A percentile compares a stretch with the other conserved stretches of the same genome.
Conservation (phyloP, 1,284 basidiomycete species). For the Sanghuangporus weigelae region DNA sequence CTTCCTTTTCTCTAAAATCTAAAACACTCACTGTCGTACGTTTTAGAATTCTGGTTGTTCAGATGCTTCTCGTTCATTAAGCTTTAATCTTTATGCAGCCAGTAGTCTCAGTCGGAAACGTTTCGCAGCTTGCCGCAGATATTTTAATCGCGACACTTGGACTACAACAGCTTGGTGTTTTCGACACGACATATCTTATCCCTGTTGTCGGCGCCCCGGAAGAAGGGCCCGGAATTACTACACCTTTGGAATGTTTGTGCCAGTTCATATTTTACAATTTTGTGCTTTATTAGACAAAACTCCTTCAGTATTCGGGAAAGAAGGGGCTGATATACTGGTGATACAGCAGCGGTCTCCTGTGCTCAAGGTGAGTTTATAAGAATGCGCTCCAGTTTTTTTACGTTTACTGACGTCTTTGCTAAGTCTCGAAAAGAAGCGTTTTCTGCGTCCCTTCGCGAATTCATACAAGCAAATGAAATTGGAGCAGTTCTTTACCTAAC, state of each 20-base stretch:
- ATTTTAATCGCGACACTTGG: conserved; percentile 62
- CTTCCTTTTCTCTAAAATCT: conserved; percentile 2
- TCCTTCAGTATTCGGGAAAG: conserved; percentile 55
- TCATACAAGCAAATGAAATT: conserved; percentile 45
- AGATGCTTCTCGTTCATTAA: not conserved
- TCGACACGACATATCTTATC: conserved; percentile 56
- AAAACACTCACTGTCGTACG: conserved; percentile 14
- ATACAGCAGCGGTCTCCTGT: conserved; percentile 76
- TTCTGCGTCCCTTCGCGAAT: conserved; percentile 48
- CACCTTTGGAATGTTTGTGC: conserved; percentile 65
- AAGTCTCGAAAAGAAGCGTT: conserved; percentile 69
- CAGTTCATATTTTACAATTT: conserved; percentile 2
- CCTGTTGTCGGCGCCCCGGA: conserved; percentile 67
- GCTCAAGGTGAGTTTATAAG: conserved; percentile 49
- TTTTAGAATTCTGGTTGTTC: not conserved
- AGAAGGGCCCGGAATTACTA: conserved; percentile 53
- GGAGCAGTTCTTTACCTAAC: conserved; percentile 57
- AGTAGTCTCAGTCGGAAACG: conserved; percentile 74
- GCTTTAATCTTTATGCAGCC: conserved; percentile 43
- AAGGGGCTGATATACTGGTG: conserved; percentile 44
- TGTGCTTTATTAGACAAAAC: not conserved
- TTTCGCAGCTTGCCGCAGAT: conserved; percentile 72
- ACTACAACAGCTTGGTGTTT: conserved; percentile 53
- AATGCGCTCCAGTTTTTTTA: not conserved
- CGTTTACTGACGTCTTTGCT: not conserved